phyloP scores from a whole-genome alignment of 106 monocot species.

The Narthecium ossifragum region DNA sequence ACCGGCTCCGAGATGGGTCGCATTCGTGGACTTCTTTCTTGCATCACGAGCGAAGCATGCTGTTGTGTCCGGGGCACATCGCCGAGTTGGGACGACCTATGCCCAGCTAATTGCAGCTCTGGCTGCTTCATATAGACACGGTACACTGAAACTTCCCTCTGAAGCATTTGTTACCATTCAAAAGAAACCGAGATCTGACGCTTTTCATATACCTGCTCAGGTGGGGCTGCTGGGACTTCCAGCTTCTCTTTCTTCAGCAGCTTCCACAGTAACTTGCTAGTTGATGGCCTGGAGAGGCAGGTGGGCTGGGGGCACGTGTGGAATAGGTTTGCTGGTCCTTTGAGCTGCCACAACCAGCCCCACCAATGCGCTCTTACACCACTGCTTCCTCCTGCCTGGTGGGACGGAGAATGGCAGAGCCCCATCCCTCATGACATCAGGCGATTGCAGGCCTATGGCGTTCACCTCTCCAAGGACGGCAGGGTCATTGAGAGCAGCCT shows the following conservation, averaged over 20 bases:
- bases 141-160: constrained; percentile 26
- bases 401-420: constrained; percentile 87
- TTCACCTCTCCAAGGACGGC: constrained; percentile 42
- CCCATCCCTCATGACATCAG: constrained; percentile 63
- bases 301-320: constrained; percentile 88
- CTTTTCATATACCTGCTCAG: constrained; percentile 20
- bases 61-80: constrained; percentile 88
- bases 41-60: constrained; percentile 86
- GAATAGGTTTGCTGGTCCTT: constrained; percentile 77
- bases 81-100: constrained; percentile 94
- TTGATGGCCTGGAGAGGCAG: constrained; percentile 50
- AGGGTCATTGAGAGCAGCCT: constrained; percentile 43
- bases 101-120: constrained; percentile 86
- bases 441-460: constrained; percentile 52
- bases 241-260: constrained; percentile 78
- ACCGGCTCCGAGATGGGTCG: constrained; percentile 96
- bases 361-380: constrained; percentile 83
- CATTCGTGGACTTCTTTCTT: constrained; percentile 96
- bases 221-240: constrained; percentile 20
- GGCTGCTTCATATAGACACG: constrained; percentile 61
- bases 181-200: not conserved
- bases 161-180: not conserved
- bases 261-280: constrained; percentile 72
- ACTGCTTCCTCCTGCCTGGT: constrained; percentile 81
- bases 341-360: constrained; percentile 62